A percentile compares a stretch with the other conserved stretches of the same genome.
These are phyloP conservation scores for Diaporthe eres DNA, from an alignment of 2,329 filamentous ascomycete species.

Conservation along the genomic window DNA sequence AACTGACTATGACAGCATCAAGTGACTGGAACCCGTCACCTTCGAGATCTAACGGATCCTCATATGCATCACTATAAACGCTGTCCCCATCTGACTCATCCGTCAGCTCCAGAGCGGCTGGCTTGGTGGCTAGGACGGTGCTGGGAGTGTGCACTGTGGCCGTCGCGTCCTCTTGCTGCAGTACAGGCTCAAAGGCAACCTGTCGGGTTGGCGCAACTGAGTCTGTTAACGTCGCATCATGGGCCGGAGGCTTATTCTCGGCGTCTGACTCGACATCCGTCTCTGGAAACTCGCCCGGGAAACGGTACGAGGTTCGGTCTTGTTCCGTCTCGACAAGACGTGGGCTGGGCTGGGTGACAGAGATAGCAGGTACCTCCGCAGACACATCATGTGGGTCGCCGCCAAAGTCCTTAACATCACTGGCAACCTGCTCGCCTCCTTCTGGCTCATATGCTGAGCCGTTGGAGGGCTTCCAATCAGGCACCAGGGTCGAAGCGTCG, in stretches of 20 bases:
- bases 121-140: slow-evolving; percentile 45
- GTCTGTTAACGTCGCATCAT: slow-evolving; percentile 8
- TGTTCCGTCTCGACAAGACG: slow-evolving; percentile 44
- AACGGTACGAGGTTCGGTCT: slow-evolving; percentile 54
- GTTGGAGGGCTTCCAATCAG: slow-evolving; percentile 18
- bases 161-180: slow-evolving; percentile 42
- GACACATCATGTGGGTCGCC: slow-evolving; percentile 15
- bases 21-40: slow-evolving; percentile 79
- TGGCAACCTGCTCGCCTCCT: neutral
- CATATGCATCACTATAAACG: slow-evolving; percentile 83
- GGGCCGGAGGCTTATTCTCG: neutral
- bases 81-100: slow-evolving; percentile 63
- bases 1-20: slow-evolving; percentile 78
- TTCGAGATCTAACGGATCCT: slow-evolving; percentile 77
- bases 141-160: slow-evolving; percentile 43
- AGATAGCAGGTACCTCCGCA: slow-evolving; percentile 58
- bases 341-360: slow-evolving; percentile 61
- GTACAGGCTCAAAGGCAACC: slow-evolving; percentile 45
- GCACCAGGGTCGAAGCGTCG: slow-evolving; percentile 40
- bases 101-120: slow-evolving; percentile 54
- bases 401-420: slow-evolving; percentile 43
- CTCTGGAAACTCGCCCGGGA: slow-evolving; percentile 73
- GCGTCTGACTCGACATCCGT: slow-evolving; percentile 50
- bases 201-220: slow-evolving; percentile 34
- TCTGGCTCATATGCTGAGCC: slow-evolving; percentile 17